Percentiles rank a stretch among this genome's conserved stretches.
Conservation (phyloP, 2,329 filamentous ascomycete genomes). For the Botrytis paeoniae region DNA sequence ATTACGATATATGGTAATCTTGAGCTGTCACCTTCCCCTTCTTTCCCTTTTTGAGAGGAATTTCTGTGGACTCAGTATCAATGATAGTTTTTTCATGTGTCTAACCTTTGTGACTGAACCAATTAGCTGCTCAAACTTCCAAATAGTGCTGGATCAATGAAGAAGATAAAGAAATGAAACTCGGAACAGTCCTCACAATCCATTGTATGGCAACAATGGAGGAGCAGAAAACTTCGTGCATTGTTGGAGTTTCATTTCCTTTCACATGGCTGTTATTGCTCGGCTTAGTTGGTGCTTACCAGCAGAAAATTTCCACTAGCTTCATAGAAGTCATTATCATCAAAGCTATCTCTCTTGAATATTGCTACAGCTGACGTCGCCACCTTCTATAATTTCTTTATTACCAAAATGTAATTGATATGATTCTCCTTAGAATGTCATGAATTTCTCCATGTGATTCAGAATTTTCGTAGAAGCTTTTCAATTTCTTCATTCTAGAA, state of each 20-base stretch:
- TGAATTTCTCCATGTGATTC: fast-evolving
- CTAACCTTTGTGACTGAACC: background rate
- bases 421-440: background rate
- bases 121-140: background rate
- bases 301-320: background rate
- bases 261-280: background rate
- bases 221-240: background rate
- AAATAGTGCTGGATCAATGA: background rate
- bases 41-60: background rate
- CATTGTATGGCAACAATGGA: background rate
- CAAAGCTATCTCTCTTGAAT: background rate
- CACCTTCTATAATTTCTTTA: background rate
- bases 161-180: background rate
- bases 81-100: background rate
- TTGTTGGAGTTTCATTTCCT: too few relatives aligned
- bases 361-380: background rate
- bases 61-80: background rate
- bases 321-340: background rate
- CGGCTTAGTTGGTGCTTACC: background rate
- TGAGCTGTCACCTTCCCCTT: background rate
- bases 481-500: background rate
- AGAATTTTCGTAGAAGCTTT: background rate
- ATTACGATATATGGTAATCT: background rate
- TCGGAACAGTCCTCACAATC: background rate
- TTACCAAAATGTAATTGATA: background rate